Base-by-base conservation (phyloP, 352 stramenopile species). In the Phytophthora crassamura region DNA sequence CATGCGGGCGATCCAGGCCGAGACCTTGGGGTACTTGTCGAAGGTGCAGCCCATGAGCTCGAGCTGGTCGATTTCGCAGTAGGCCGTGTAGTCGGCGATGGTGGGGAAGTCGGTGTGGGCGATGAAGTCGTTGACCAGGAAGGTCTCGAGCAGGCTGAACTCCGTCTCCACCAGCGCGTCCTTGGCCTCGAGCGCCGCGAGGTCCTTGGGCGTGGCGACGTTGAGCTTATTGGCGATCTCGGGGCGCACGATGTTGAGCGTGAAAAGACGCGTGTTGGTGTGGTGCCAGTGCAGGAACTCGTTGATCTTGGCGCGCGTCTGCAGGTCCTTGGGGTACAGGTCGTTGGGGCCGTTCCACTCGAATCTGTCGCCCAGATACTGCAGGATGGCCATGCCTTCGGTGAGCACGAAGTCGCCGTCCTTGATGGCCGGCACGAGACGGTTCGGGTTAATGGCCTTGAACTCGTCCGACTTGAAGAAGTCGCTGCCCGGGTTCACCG, bases 231-330 rank as follows among this genome's bases (percentile, higher is more conserved):
- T 64, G 41, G 51, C 28, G 40, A 85, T 53, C 33, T 74, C 47
- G 22, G 73, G 80, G 12, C 67, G 69, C 15, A 88, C 32, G 20
- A 90, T 71, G 48, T 84, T 69, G 6, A 74, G 46, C 40, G 83
- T 89, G 52, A 83, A 78, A 47, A 71, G 59, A 1, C 83, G 78
- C 15, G 75, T 74, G 59, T 81, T 82, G 30, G 67, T 85, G 77
- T 90, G 81, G 67, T 90, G 78, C 81, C 78, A 90, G 73, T 90
- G 77, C 55, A 90, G 46, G 67, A 86, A 88, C 69, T 90, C 66
- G 62, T 90, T 75, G 40, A 88, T 64, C 73, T 90, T 88, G 53
- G 80, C 78, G 36, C 75, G 78, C 10, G 68, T 60, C 56, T 75
- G 59, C 18, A 69, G 16, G 10, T 87, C 58, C 40, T 67, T 76